These are phyloP conservation scores for Cornus kousa DNA, from an alignment of 148 eudicot species.

Conservation along the genomic window DNA sequence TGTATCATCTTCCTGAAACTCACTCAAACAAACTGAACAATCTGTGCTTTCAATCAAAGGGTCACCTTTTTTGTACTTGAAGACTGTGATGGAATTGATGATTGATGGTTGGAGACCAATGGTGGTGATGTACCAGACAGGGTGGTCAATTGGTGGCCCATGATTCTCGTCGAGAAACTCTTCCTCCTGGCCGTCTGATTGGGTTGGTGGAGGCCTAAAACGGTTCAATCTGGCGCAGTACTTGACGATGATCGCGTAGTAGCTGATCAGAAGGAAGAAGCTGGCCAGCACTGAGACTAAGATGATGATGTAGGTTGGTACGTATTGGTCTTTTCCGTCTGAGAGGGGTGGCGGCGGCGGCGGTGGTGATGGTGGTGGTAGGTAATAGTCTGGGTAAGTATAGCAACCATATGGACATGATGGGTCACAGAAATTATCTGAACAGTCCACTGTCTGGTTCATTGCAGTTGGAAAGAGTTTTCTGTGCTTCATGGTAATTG, in stretches of 20 bases:
- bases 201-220: neutral
- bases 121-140: constrained; percentile 51
- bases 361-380: constrained; percentile 6
- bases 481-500: constrained; percentile 21
- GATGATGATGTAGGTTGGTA: constrained; percentile 32
- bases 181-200: neutral
- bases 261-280: constrained; percentile 29
- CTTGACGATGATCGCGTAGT: constrained; percentile 26
- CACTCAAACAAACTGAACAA: constrained; percentile 56
- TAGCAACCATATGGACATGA: constrained; percentile 20
- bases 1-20: constrained; percentile 45
- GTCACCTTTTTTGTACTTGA: constrained; percentile 40
- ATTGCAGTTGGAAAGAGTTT: constrained; percentile 28
- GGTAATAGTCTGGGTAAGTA: neutral
- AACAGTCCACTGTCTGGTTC: constrained; percentile 24
- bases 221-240: constrained; percentile 22
- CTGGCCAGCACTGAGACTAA: constrained; percentile 23
- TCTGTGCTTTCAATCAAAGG: constrained; percentile 43
- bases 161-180: constrained; percentile 15
- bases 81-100: constrained; percentile 39
- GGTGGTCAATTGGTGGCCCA: constrained; percentile 35
- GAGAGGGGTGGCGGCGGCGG: constrained; percentile 18
- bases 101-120: constrained; percentile 43
- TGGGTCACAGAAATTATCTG: constrained; percentile 23
- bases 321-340: neutral